Conservation (phyloP, 2,329 filamentous ascomycete genomes). For the Monosporascus ibericus region DNA sequence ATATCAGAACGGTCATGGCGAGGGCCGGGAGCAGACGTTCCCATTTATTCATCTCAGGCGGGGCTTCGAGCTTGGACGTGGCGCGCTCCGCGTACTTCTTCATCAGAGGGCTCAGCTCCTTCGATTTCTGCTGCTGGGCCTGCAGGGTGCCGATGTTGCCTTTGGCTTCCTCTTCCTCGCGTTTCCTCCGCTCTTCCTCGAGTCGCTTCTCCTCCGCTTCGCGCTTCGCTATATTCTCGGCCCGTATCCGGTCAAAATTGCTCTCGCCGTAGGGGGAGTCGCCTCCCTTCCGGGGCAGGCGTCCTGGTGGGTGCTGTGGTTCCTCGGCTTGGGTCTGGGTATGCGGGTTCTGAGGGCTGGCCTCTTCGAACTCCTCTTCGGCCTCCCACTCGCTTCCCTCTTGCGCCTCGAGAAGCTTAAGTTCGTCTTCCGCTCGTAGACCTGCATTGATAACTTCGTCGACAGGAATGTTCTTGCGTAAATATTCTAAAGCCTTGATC, state of each 20-base stretch:
- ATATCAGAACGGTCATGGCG: slow-evolving; percentile 38
- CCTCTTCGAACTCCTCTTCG: slow-evolving; percentile 12
- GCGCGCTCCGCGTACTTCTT: slow-evolving; percentile 38
- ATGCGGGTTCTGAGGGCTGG: slow-evolving; percentile 6
- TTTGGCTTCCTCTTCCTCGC: slow-evolving; percentile 35
- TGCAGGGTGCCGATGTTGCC: slow-evolving; percentile 36
- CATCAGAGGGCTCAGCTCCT: slow-evolving; percentile 31
- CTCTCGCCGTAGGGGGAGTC: slow-evolving; percentile 54
- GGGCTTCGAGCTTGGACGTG: slow-evolving; percentile 43
- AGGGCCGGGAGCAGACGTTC: slow-evolving; percentile 50
- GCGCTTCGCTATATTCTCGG: slow-evolving; percentile 42
- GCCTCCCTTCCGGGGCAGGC: slow-evolving; percentile 21
- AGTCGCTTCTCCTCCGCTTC: slow-evolving; percentile 40
- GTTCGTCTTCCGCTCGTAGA: slow-evolving; percentile 56
- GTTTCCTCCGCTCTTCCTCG: slow-evolving; percentile 34
- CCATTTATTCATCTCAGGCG: slow-evolving; percentile 46
- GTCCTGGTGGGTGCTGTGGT: slow-evolving; percentile 12
- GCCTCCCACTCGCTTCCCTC: slow-evolving; percentile 15
- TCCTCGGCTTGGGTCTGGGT: slow-evolving; percentile 8
- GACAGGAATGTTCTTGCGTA: slow-evolving; percentile 48
- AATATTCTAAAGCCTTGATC: slow-evolving; percentile 44
- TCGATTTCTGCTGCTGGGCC: slow-evolving; percentile 29
- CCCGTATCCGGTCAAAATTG: slow-evolving; percentile 51
- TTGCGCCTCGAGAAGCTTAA: slow-evolving; percentile 42
- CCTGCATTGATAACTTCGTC: slow-evolving; percentile 57